Conservation (phyloP, 768 basidiomycete genomes). For the Symmetrospora coprosmae region DNA sequence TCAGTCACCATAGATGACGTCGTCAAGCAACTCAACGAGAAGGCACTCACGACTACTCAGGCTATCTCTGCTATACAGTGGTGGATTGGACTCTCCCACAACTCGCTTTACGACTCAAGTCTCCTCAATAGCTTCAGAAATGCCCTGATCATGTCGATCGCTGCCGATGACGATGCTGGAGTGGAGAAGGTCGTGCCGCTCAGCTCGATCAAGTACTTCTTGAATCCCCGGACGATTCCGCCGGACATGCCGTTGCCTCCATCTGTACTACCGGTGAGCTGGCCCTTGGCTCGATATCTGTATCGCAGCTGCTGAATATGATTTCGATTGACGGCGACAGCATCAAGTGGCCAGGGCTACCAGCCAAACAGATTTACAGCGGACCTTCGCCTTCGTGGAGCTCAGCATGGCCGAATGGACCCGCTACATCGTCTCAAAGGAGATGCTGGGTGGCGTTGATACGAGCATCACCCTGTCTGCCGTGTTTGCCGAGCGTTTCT, state of each 20-base stretch:
- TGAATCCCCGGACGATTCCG: slow-evolving; percentile 57
- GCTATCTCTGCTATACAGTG: slow-evolving; percentile 72
- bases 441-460: slow-evolving; percentile 40
- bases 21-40: slow-evolving; percentile 54
- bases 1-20: slow-evolving; percentile 71
- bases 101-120: slow-evolving; percentile 37
- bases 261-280: slow-evolving; percentile 48
- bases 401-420: slow-evolving; percentile 65
- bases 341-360: slow-evolving; percentile 52
- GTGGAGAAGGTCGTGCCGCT: slow-evolving; percentile 51
- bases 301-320: neutral
- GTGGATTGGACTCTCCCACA: slow-evolving; percentile 51
- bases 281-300: neutral
- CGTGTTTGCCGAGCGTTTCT: slow-evolving; percentile 65
- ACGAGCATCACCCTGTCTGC: slow-evolving; percentile 54
- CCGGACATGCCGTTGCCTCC: slow-evolving; percentile 60
- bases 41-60: slow-evolving; percentile 58
- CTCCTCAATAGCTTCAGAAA: slow-evolving; percentile 51
- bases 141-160: slow-evolving; percentile 48
- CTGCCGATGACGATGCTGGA: slow-evolving; percentile 35
- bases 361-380: slow-evolving; percentile 42
- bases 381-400: slow-evolving; percentile 64
- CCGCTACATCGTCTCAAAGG: slow-evolving; percentile 46
- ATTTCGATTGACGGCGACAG: neutral
- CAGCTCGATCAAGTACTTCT: slow-evolving; percentile 53